Evolutionary conservation across 1,284 basidiomycete genomes (phyloP), one percentile per base, ranked within the genome.

Genomic region (Sporisorium graminicola): DNA sequence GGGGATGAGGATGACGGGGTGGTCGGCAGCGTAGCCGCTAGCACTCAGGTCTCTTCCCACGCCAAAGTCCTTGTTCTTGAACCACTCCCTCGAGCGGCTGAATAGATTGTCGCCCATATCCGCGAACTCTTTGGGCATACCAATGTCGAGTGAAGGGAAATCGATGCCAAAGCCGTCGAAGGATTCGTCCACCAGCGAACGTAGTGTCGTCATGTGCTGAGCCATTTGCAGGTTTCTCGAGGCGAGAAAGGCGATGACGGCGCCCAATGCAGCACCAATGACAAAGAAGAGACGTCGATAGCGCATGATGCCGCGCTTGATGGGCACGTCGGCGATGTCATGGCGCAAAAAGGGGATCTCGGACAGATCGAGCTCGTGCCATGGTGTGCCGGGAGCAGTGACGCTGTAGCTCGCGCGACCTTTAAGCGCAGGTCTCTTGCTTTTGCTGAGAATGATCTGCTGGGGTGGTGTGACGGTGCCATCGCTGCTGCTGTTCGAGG

Each of bases 1-100:
- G 2, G 84, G 84, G 49, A 85, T 61, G 58, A 85, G 76, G 52
- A 85, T 72, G 58, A 85, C 82, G 13, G 84, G 84, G 50, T 84
- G 79, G 27, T 84, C 67, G 22, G 80, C 79, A n/a, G 65, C 27
- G 35, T 81, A 80, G 3, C 84, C 84, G 43, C 62, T 40, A 9
- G 37, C 18, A 14, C 54, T 53, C 14, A 83, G 59, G 22, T 72
- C 50, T n/a, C 81, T 55, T 0, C 84, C 84, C 22, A 82, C 77
- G 29, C 68, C 58, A 47, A 85, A 85, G 59, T 85, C 83, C 22
- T 78, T 77, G 55, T 78, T 82, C 64, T 80, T 78, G 52, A 82
- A 78, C 83, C 82, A 83, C 27, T 80, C 75, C 22, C 77, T 46
- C 6, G 84, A 78, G 12, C 65, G 40, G 2, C 66, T 62, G 58